These are phyloP conservation scores for Tagetes erecta DNA, from an alignment of 129 eudicot species.

Conservation along the genomic window DNA sequence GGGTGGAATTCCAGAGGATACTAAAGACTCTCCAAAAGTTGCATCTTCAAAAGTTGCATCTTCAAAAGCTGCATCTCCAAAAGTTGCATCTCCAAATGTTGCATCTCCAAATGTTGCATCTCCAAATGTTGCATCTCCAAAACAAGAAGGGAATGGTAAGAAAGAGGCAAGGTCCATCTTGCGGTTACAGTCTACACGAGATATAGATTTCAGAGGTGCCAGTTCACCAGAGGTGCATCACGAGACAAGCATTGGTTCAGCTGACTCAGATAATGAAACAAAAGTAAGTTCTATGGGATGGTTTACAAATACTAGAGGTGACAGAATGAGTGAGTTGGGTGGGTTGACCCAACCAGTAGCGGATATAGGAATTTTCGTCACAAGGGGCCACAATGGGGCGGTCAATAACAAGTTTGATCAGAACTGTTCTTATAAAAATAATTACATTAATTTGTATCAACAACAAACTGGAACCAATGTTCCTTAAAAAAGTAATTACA, in stretches of 20 bases:
- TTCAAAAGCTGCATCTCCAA: conserved; percentile 24
- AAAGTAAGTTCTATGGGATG: conserved; percentile 45
- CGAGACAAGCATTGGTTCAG: conserved; percentile 52
- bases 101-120: conserved; percentile 37
- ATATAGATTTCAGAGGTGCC: conserved; percentile 34
- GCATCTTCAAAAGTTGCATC: conserved; percentile 31
- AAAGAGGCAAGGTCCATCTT: conserved; percentile 37
- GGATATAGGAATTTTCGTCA: background rate
- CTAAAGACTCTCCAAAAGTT: conserved; percentile 38
- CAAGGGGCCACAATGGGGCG: too few relatives aligned
- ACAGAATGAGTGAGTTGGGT: conserved; percentile 1
- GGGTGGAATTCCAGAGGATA: conserved; percentile 58
- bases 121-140: conserved; percentile 50
- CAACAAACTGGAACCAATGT: background rate
- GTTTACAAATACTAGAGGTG: background rate
- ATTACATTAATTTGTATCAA: background rate
- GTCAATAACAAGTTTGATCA: background rate
- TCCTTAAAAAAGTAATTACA: too few relatives aligned
- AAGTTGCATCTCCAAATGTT: conserved; percentile 45
- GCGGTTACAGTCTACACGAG: conserved; percentile 47
- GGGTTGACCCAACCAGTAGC: background rate
- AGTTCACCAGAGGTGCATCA: conserved; percentile 42
- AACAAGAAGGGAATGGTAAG: conserved; percentile 36
- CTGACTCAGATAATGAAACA: conserved; percentile 59
- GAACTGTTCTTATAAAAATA: background rate